Evolutionary conservation across 192 early-diverging fungal species (phyloP), one percentile per base, ranked within the genome.

Genomic region (Mortierella hygrophila): DNA sequence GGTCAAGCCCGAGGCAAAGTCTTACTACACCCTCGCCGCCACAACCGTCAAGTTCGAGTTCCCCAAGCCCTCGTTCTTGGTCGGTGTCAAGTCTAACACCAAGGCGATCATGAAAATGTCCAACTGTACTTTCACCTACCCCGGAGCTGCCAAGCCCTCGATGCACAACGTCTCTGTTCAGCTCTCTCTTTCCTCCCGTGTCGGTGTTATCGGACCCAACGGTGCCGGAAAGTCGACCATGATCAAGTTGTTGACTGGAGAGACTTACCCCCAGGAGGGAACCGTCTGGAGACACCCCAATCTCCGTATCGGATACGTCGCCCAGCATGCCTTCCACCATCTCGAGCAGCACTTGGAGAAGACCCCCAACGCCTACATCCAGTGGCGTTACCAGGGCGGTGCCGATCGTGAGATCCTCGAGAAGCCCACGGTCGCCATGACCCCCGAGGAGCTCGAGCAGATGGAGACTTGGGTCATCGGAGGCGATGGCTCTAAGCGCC

Each of bases 241-340:
- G 84, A 86, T 86, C 77, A 95, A 95, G 90, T 84, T 97, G 47
- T 91, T 97, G 80, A 93, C 94, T 40, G 95, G 96, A 75, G 95
- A 96, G 82, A 86, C 94, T 37, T 90, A 90, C 71, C 93, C 96
- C 29, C 91, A 93, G 54, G 82, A 89, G 46, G 96, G 96, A 65
- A 90, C 90, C 44, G 95, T 97, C 65, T 96, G 94, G 93, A 95
- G 92, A 81, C 95, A 97, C 81, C 95, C 94, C 68, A 95, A 96
- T 89, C 90, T 95, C 82, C 95, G 95, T 89, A 93, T 97, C 82
- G 96, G 92, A 69, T 96, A 96, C 82, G 94, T 97, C 41, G 95
- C 95, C 46, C 95, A 97, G 89, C 96, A 97, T 88, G 94, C 95
- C 65, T 96, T 96, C 94, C 95, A 96, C 90, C 95, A 96, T 87